Evolutionary conservation across 345 rosid genomes (phyloP), one percentile per base, ranked within the genome.

Genomic region (Populus deltoides): DNA sequence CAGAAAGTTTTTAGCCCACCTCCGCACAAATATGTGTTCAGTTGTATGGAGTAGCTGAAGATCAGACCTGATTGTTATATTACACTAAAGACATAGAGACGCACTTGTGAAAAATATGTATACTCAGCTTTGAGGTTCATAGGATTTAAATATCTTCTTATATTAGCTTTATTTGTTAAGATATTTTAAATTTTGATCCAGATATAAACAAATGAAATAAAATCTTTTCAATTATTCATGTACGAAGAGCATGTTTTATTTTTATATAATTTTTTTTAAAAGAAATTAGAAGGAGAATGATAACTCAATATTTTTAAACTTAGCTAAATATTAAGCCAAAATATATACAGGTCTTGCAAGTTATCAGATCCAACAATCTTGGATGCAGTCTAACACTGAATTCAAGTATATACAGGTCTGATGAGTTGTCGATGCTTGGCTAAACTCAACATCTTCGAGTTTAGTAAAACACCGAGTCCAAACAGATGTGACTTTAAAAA

Each of bases 341-440:
- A 27, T 1, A 27, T 27, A 27, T 27, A 27, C 27, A 1, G 27
- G 27, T 27, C 27, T 27, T 27, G 1, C 2, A 3, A 31, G 33
- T 31, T 31, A 3, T 33, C 0, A 33, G 0, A 33, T 5, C 5
- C 36, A 5, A 0, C 5, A 0, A 33, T 33, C 36, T 33, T 33
- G 0, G 0, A 4, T 33, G 4, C 0, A 33, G 4, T 1, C 0
- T 33, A 0, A 0, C 6, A 33, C 1, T 4, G 4, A 33, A 0
- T 0, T 5, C 0, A 4, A 4, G 0, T 33, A 33, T 33, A 33
- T 33, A 33, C 1, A 33, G 0, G 1, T 33, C 35, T 0, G 3
- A 0, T 1, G 6, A 33, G 1, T 0, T 33, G 0, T 33, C 0
- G 4, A 0, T 33, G 35, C 0, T 4, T 4, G 0, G 5, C 35